Percentiles rank a stretch among this genome's conserved stretches.
These are phyloP conservation scores for Fomitopsis schrenkii DNA, from an alignment of 1,284 basidiomycete genomes.

Conservation along the genomic window DNA sequence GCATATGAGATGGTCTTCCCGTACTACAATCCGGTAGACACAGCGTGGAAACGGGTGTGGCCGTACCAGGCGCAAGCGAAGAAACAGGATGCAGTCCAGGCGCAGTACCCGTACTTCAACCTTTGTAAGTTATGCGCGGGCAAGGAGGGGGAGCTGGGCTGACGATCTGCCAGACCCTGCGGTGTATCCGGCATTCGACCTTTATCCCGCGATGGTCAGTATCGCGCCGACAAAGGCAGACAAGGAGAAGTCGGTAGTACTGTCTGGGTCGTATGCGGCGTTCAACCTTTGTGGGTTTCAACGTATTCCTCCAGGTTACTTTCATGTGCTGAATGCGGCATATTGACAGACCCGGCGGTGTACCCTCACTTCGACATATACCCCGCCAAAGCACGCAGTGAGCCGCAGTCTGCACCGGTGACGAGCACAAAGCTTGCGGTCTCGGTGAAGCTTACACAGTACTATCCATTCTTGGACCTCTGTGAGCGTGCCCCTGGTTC, in stretches of 20 bases:
- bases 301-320: neutral
- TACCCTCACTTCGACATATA: conserved; percentile 36
- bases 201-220: conserved; percentile 17
- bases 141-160: conserved; percentile 25
- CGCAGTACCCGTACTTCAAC: conserved; percentile 25
- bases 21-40: conserved; percentile 17
- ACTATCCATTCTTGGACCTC: conserved; percentile 5
- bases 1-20: conserved; percentile 15
- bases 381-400: conserved; percentile 12
- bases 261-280: conserved; percentile 3
- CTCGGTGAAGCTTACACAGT: neutral
- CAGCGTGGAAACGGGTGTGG: conserved; percentile 14
- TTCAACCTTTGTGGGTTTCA: conserved; percentile 9
- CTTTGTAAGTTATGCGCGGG: conserved; percentile 21
- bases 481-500: neutral
- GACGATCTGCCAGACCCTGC: conserved; percentile 29
- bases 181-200: conserved; percentile 33
- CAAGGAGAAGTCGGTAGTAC: neutral
- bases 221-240: neutral
- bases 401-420: neutral
- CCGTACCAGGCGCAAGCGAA: conserved; percentile 7
- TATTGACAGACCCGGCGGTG: conserved; percentile 24
- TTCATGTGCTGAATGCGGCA: neutral
- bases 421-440: neutral
- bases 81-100: neutral